phyloP scores from a whole-genome alignment of 768 basidiomycete genomes.

The Bullera alba region DNA sequence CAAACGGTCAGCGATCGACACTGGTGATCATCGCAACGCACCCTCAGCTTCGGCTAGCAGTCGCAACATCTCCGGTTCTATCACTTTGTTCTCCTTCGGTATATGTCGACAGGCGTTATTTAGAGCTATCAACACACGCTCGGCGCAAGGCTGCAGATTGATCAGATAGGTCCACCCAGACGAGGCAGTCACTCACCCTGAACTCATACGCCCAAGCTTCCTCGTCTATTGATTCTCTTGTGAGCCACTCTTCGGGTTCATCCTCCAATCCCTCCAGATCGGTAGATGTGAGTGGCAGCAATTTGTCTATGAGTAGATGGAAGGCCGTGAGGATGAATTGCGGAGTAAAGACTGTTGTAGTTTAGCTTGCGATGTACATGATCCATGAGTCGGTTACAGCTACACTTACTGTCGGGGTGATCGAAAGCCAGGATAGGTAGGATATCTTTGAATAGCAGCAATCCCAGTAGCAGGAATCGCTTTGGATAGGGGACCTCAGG shows the following conservation, averaged over 20 bases:
- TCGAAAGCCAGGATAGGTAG: constrained; percentile 36
- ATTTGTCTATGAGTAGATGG: constrained; percentile 66
- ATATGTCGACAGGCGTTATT: constrained; percentile 37
- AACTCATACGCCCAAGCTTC: constrained; percentile 92
- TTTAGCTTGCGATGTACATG: background rate
- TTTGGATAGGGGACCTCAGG: constrained; percentile 37
- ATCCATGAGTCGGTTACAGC: background rate
- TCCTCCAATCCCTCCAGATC: constrained; percentile 78
- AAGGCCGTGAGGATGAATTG: constrained; percentile 38
- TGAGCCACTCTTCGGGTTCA: constrained; percentile 93
- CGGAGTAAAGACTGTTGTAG: constrained; percentile 36
- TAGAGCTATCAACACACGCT: constrained; percentile 74
- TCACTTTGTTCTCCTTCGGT: constrained; percentile 26
- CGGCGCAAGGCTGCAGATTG: constrained; percentile 69
- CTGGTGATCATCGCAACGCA: constrained; percentile 1
- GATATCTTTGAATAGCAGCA: constrained; percentile 45
- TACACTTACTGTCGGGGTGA: constrained; percentile 35
- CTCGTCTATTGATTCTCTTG: constrained; percentile 76
- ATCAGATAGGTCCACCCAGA: background rate
- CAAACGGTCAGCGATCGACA: constrained; percentile 1
- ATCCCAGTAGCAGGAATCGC: constrained; percentile 40
- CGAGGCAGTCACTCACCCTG: constrained; percentile 54
- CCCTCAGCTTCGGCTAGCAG: constrained; percentile 28
- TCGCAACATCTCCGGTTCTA: constrained; percentile 36
- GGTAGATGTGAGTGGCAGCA: constrained; percentile 72